phyloP scores from a whole-genome alignment of 2,329 filamentous ascomycete genomes.

The Verticillium isaacii region DNA sequence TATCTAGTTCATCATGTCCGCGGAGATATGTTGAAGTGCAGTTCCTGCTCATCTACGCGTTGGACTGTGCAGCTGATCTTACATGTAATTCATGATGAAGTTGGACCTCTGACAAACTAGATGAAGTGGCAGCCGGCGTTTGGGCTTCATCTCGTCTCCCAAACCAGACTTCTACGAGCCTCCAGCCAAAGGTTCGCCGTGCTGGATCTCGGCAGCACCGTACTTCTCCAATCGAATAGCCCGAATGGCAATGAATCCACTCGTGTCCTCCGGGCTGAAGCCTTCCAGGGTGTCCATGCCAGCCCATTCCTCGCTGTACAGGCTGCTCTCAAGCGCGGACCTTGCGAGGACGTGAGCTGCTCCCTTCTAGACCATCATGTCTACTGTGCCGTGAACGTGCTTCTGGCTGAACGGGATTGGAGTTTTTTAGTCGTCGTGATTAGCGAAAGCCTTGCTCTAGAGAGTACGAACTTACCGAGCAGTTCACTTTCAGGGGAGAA shows the following conservation, averaged over 20 bases:
- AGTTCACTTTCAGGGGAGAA: constrained; percentile 43
- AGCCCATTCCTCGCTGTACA: constrained; percentile 44
- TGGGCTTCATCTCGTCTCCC: too few species aligned
- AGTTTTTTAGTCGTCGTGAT: constrained; percentile 37
- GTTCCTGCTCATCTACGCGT: too few species aligned
- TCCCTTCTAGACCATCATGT: constrained; percentile 30
- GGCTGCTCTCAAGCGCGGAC: constrained; percentile 38
- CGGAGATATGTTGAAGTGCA: too few species aligned
- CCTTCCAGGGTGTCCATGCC: constrained; percentile 45
- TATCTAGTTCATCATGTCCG: too few species aligned
- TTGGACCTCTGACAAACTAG: too few species aligned
- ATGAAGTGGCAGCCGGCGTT: too few species aligned
- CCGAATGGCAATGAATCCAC: constrained; percentile 63
- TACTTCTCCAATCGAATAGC: constrained; percentile 56
- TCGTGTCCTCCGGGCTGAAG: constrained; percentile 36
- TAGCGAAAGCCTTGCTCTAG: too few species aligned
- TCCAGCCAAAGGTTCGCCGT: too few species aligned
- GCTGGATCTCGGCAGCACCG: background rate
- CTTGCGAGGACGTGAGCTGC: constrained; percentile 40
- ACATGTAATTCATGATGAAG: too few species aligned
- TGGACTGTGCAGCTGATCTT: too few species aligned
- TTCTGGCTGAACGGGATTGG: constrained; percentile 57
- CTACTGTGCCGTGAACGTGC: constrained; percentile 30
- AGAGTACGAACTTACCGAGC: constrained; percentile 21
- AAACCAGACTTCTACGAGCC: too few species aligned